These are phyloP conservation scores for Verticillium longisporum DNA, from an alignment of 2,329 filamentous ascomycete species.

Conservation along the genomic window DNA sequence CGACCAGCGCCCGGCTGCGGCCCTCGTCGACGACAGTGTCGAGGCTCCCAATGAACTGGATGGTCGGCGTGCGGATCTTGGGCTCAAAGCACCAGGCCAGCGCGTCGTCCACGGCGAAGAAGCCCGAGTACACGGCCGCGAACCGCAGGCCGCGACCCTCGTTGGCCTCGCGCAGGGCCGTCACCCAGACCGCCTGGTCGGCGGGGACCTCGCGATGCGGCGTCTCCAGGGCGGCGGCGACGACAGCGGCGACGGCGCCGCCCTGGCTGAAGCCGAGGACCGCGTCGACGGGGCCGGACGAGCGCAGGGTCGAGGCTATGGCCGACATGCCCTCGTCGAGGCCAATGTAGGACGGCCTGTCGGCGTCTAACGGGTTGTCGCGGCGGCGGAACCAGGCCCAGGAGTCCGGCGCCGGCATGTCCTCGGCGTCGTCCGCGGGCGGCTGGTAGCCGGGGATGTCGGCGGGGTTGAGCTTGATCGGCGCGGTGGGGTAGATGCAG, in stretches of 20 bases:
- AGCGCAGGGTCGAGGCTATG: conserved; percentile 55
- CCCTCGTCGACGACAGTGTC: conserved; percentile 84
- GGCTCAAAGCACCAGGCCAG: conserved; percentile 66
- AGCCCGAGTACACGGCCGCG: conserved; percentile 71
- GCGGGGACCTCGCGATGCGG: conserved; percentile 16
- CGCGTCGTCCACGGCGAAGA: conserved; percentile 54
- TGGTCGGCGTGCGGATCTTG: conserved; percentile 64
- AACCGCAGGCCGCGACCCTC: conserved; percentile 52
- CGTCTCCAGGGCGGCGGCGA: conserved; percentile 66
- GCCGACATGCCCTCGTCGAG: conserved; percentile 61
- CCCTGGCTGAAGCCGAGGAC: conserved; percentile 82
- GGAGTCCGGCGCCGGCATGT: conserved; percentile 51
- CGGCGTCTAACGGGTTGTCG: conserved; percentile 34
- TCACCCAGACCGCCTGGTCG: conserved; percentile 33
- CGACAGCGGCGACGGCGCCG: conserved; percentile 62
- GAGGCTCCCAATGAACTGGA: conserved; percentile 77
- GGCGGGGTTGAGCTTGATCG: conserved; percentile 51
- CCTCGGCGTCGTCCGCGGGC: conserved; percentile 32
- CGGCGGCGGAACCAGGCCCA: conserved; percentile 81
- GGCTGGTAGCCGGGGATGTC: conserved; percentile 65
- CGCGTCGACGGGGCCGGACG: conserved; percentile 66
- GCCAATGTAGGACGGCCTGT: conserved; percentile 54
- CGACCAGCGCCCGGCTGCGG: conserved; percentile 59
- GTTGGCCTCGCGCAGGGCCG: conserved; percentile 42
- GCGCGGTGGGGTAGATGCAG: conserved; percentile 64